These are phyloP conservation scores for Dicorynia guianensis DNA, from an alignment of 306 rosid species.

Conservation along the genomic window DNA sequence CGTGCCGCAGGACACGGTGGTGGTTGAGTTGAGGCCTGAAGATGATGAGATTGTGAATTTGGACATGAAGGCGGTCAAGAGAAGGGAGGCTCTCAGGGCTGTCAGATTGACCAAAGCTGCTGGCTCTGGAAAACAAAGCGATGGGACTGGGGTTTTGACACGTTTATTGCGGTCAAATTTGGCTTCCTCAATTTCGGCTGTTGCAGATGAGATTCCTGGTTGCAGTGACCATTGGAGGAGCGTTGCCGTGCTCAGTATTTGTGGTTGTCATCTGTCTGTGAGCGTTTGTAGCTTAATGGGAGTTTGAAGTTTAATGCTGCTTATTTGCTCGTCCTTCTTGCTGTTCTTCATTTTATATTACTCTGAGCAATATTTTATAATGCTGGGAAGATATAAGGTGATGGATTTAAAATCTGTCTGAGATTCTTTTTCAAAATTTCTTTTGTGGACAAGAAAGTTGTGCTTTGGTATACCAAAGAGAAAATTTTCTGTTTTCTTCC, in stretches of 20 bases:
- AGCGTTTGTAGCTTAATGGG: conserved; percentile 40
- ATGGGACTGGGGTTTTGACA: conserved; percentile 84
- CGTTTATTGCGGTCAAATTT: conserved; percentile 77
- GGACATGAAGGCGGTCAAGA: conserved; percentile 78
- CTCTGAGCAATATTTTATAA: conserved; percentile 16
- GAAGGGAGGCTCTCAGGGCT: conserved; percentile 80
- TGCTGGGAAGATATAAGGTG: not conserved
- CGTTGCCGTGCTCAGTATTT: conserved; percentile 70
- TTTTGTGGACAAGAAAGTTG: not conserved
- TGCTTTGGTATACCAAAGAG: not conserved
- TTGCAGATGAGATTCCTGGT: conserved; percentile 45
- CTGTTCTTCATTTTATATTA: conserved; percentile 6
- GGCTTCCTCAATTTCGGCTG: conserved; percentile 51
- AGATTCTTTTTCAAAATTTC: not conserved
- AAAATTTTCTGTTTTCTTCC: not conserved
- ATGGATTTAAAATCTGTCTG: not conserved
- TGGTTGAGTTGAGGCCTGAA: conserved; percentile 56
- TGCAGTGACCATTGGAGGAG: conserved; percentile 80
- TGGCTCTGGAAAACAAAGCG: conserved; percentile 84
- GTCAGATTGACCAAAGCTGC: conserved; percentile 73
- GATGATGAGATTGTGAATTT: conserved; percentile 56
- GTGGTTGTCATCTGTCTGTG: conserved; percentile 82
- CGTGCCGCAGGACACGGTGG: conserved; percentile 94
- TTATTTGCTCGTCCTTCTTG: not conserved
- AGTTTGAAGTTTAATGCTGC: conserved; percentile 7